Base-by-base conservation (phyloP, 2,329 filamentous ascomycete species). In the Curvularia sp. region DNA sequence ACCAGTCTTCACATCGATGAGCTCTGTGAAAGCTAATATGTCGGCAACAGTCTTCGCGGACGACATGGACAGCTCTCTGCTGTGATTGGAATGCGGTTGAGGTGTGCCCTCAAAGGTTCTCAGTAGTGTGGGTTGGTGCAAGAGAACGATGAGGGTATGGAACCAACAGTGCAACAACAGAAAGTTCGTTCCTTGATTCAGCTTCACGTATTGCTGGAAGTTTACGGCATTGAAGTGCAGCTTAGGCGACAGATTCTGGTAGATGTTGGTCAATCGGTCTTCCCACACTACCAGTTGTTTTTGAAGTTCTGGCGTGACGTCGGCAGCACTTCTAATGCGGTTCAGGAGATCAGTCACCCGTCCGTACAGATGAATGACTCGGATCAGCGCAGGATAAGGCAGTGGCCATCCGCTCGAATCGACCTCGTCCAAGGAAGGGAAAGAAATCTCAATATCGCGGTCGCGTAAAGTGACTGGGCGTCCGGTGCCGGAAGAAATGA, bases 21-120 rank as follows among this genome's bases (percentile, higher is more conserved):
- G 80, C 71, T 96, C 91, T 0, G 92, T 91, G 75, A 96, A 96
- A 0, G 90, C 89, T 8, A 96, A 78, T 15, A 96, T 96, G 68
- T 96, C 92, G 33, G 91, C 92, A 60, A 96, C 95, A 0, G 92
- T 96, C 79, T 96, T 96, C 12, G 92, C 93, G 24, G 91, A 94
- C 13, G 90, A 93, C 89, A 94, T 93, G 60, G 90, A 92, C 5
- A 88, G 70, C 73, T 95, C 91, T 55, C 91, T 88, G 64, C 91
- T 95, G 70, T 95, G 91, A 0, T 89, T 86, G 38, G 92, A 86
- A 0, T 96, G 82, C 55, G 92, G 89, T 49, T 91, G 84, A 53
- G 90, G 88, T 22, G 81, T 81, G 2, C 85, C 86, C 65, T 87
- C 86, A 56, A 95, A 93, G 0, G 90, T 91, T 48, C 92, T 90